Evolutionary conservation across 305 asterid species (phyloP).

Genomic region (Rubia peregrina): DNA sequence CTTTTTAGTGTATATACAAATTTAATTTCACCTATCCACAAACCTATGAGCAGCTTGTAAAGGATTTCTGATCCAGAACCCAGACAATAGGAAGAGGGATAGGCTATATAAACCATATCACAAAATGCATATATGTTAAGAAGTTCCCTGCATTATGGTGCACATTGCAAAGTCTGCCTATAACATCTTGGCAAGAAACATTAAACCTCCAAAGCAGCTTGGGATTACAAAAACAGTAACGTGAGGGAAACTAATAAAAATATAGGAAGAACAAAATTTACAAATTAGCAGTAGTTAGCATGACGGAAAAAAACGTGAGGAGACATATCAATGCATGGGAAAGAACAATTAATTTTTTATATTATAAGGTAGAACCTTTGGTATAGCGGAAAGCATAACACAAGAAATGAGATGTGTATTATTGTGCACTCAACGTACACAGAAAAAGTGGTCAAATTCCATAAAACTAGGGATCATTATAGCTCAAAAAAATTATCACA

Average conservation of each 20-base stretch:
- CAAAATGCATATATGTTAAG: background rate
- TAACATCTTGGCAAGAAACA: background rate
- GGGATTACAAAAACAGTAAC: background rate
- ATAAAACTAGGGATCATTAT: background rate
- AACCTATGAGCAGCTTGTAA: background rate
- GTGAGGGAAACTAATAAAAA: background rate
- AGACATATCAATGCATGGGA: background rate
- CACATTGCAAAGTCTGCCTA: background rate
- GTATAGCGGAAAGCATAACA: background rate
- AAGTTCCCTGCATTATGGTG: background rate
- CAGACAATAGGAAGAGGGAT: background rate
- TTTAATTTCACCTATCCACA: conserved; percentile 5
- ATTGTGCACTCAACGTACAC: background rate
- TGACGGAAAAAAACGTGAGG: background rate
- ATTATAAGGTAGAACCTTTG: background rate
- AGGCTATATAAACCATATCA: background rate
- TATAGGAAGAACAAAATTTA: background rate
- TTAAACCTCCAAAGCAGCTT: background rate
- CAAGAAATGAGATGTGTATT: background rate
- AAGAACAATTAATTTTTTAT: background rate
- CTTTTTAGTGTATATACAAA: conserved; percentile 14
- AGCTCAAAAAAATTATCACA: background rate
- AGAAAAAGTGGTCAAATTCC: background rate
- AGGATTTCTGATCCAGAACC: background rate
- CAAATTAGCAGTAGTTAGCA: background rate